Percentiles rank a stretch among this genome's conserved stretches.
Conservation (phyloP, 495 filamentous ascomycete genomes). For the Evernia prunastri region DNA sequence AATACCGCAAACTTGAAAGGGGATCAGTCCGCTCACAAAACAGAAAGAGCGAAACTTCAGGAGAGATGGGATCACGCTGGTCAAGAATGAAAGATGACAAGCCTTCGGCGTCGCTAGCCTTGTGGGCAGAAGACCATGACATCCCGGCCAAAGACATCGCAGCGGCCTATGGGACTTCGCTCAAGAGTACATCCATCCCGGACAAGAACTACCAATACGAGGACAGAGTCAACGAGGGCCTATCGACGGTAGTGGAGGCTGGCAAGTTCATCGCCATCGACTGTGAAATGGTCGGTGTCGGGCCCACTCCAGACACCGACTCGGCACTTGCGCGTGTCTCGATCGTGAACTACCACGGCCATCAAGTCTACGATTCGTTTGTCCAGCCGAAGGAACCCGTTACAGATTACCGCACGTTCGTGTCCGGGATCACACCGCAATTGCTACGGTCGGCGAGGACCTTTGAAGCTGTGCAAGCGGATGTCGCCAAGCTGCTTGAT, state of each 20-base stretch:
- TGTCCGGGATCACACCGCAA: slow-evolving; percentile 69
- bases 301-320: slow-evolving; percentile 56
- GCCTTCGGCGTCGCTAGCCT: slow-evolving; percentile 31
- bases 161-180: slow-evolving; percentile 46
- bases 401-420: slow-evolving; percentile 80
- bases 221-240: slow-evolving; percentile 44
- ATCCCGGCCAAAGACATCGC: slow-evolving; percentile 54
- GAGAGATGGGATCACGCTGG: slow-evolving; percentile 7
- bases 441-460: slow-evolving; percentile 60
- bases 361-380: slow-evolving; percentile 85
- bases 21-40: background rate
- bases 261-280: slow-evolving; percentile 91
- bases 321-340: slow-evolving; percentile 75
- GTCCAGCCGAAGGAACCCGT: slow-evolving; percentile 70
- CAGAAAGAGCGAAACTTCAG: background rate
- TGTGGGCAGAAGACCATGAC: slow-evolving; percentile 53
- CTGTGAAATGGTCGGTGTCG: slow-evolving; percentile 97
- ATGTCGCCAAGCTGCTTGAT: slow-evolving; percentile 64
- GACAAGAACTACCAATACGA: background rate
- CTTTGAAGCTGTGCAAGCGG: slow-evolving; percentile 67
- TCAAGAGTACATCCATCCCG: slow-evolving; percentile 17
- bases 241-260: slow-evolving; percentile 44
- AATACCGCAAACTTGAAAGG: slow-evolving; percentile 16
- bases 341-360: slow-evolving; percentile 85
- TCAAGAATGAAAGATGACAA: slow-evolving; percentile 19